A percentile compares a stretch with the other conserved stretches of the same genome.
Evolutionary conservation across 179 eudicot genomes (phyloP).

Genomic region (Beta corolliflora): DNA sequence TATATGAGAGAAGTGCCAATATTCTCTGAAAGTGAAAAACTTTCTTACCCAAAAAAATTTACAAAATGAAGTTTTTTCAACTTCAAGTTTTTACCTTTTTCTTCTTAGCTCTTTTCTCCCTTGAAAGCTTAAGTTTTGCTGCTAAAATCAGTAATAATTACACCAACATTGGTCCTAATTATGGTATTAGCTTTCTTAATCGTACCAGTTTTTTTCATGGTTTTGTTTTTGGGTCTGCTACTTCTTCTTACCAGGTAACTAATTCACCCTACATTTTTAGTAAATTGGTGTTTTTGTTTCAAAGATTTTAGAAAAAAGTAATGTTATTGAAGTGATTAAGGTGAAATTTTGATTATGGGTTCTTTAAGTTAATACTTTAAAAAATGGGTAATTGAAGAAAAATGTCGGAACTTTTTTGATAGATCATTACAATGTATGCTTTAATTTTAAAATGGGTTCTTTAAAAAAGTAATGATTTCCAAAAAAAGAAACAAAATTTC

Average conservation of each 20-base stretch:
- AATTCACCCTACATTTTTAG: too few relatives aligned
- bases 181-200: constrained; percentile 33
- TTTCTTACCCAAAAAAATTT: too few relatives aligned
- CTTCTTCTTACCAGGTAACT: constrained; percentile 53
- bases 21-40: neutral
- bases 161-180: constrained; percentile 18
- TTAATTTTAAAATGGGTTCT: neutral
- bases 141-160: neutral
- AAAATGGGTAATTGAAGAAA: too few relatives aligned
- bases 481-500: too few relatives aligned
- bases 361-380: too few relatives aligned
- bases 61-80: constrained; percentile 15
- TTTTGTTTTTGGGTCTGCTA: constrained; percentile 43
- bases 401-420: too few relatives aligned
- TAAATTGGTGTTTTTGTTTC: neutral
- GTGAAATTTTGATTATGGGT: neutral
- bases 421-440: too few relatives aligned
- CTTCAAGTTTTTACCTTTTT: neutral
- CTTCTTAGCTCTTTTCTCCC: constrained; percentile 1
- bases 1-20: neutral
- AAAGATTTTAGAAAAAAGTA: neutral
- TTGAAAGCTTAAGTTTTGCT: constrained; percentile 1
- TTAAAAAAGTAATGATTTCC: too few relatives aligned
- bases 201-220: constrained; percentile 34
- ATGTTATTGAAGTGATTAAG: neutral